Evolutionary conservation across 305 asterid genomes (phyloP), one percentile per base, ranked within the genome.

Genomic region (Rubia balearica): DNA sequence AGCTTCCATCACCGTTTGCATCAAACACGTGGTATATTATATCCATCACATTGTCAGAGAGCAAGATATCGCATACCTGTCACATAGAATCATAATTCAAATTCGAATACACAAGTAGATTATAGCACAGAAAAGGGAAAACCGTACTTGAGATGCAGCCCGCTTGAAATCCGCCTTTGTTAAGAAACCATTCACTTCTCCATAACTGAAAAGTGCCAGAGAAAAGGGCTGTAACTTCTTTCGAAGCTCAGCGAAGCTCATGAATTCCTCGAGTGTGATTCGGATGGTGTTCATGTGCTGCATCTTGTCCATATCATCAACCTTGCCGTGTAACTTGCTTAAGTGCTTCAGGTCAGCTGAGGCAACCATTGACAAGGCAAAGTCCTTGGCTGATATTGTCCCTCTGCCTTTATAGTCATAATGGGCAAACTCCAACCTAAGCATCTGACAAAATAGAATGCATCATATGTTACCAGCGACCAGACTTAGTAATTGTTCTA

Each of bases 331-430:
- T 78, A 94, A 76, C 84, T 84, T 89, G 73, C 69, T 75, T 71
- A 91, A 77, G 82, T 88, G 89, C 76, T 81, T 89, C 83, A 89
- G 45, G 80, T 94, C 98, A 49, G 98, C 96, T 59, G 99, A 87
- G 63, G 96, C 96, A 74, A 91, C 98, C 96, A 89, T 83, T 68
- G 99, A 89, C 70, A 89, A 74, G n/a, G 94, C 91, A 78, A 94
- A 91, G 83, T 94, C 98, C 82, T 94, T 94, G 60, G 93, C 93
- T 17, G 96, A 82, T 79, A 94, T 91, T 74, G 88, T 87, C 78
- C 96, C 96, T 73, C 74, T 85, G 65, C 71, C 81, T 83, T 85
- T 89, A 75, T 81, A 87, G 79, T 92, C 98, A 73, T 92, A 92
- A 77, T 92, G 97, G 62, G 85, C 85, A 80, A 92, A 92, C 83